These are phyloP conservation scores for Fusarium euwallaceae DNA, from an alignment of 2,329 filamentous ascomycete species.

Conservation along the genomic window DNA sequence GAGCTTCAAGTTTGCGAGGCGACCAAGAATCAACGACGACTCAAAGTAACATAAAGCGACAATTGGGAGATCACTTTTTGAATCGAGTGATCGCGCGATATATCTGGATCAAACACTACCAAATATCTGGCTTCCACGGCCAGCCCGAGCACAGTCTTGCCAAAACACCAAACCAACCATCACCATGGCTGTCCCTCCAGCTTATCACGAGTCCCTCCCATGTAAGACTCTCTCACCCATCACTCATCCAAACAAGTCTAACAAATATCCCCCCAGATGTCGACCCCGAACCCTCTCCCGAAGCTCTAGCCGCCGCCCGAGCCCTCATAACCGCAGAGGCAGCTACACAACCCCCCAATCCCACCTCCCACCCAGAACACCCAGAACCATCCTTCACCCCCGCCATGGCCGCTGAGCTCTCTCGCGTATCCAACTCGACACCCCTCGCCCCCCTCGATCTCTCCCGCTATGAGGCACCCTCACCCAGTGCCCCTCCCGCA, in stretches of 20 bases:
- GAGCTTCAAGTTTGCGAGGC: background rate
- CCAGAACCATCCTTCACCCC: constrained; percentile 71
- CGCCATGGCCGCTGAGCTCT: constrained; percentile 76
- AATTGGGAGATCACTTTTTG: background rate
- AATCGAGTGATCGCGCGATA: background rate
- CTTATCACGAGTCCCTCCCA: constrained; percentile 82
- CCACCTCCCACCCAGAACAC: constrained; percentile 60
- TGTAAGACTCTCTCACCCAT: constrained; percentile 65
- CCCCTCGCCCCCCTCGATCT: constrained; percentile 74
- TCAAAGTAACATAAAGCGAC: background rate
- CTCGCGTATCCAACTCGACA: constrained; percentile 66
- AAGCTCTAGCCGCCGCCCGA: constrained; percentile 75
- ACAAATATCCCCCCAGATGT: constrained; percentile 71
- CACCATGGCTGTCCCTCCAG: constrained; percentile 50
- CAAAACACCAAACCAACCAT: constrained; percentile 19
- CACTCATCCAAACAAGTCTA: constrained; percentile 32
- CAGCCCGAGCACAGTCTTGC: constrained; percentile 1
- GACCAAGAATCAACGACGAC: background rate
- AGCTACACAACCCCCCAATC: constrained; percentile 64
- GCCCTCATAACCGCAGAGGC: constrained; percentile 77
- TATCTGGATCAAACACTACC: too few relatives aligned
- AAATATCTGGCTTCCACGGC: background rate
- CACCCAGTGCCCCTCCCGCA: constrained; percentile 62
- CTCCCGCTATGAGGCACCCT: constrained; percentile 81
- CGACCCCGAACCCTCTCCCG: constrained; percentile 76